A percentile compares a stretch with the other conserved stretches of the same genome.
Conservation (phyloP, 169 alveolate genomes). For the Plasmodium coatneyi region DNA sequence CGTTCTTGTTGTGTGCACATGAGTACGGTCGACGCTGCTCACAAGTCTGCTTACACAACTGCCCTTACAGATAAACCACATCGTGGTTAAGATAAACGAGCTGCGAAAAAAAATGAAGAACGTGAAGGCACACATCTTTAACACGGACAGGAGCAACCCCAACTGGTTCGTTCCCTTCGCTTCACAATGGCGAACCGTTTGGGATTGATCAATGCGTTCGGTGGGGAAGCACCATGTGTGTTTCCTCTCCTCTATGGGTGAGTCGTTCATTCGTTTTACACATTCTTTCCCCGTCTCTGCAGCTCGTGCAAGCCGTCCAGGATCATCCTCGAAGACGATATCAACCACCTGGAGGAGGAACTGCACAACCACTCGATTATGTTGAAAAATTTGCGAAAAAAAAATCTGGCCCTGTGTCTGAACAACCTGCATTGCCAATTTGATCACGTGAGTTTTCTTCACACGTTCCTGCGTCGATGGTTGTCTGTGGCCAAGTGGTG, state of each 20-base stretch:
- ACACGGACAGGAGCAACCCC: constrained; percentile 27
- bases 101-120: constrained; percentile 42
- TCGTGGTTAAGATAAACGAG: constrained; percentile 28
- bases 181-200: not conserved
- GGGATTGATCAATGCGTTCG: not conserved
- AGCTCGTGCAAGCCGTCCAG: constrained; percentile 60
- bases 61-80: constrained; percentile 19
- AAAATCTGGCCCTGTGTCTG: constrained; percentile 26
- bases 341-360: constrained; percentile 55
- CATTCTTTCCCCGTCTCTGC: not conserved
- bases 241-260: not conserved
- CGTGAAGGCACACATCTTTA: constrained; percentile 41
- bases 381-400: constrained; percentile 46
- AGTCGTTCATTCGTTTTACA: not conserved
- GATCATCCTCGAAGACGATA: constrained; percentile 35
- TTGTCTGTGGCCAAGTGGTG: not conserved
- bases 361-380: constrained; percentile 47
- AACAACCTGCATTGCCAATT: constrained; percentile 9
- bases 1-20: not conserved
- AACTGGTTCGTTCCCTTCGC: constrained; percentile 21
- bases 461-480: not conserved
- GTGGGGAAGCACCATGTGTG: not conserved
- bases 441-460: constrained; percentile 9
- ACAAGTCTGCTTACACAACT: not conserved
- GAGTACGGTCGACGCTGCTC: not conserved